Conservation (phyloP, 306 rosid species). For the Astragalus glycyphyllos region DNA sequence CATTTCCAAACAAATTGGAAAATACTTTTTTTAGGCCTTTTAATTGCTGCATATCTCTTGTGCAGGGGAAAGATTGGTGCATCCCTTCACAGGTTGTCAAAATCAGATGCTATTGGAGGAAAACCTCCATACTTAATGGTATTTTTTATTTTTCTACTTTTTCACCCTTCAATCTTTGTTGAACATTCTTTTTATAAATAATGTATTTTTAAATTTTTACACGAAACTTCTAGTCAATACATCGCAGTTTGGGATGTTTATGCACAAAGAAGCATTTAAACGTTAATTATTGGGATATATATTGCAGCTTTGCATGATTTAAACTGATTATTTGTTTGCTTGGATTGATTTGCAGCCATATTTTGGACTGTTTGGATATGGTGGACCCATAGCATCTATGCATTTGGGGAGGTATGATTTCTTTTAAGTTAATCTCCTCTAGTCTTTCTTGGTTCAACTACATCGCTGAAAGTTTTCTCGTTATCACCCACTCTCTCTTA, state of each 20-base stretch:
- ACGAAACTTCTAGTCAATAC: not conserved
- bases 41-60: slow-evolving; percentile 6
- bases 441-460: not conserved
- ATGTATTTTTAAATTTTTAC: not conserved
- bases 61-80: slow-evolving; percentile 76
- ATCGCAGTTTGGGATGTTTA: not conserved
- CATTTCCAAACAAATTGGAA: not conserved
- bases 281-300: not conserved
- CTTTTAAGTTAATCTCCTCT: not conserved
- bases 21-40: not conserved
- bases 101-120: slow-evolving; percentile 59
- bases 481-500: not conserved
- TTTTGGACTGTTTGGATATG: slow-evolving; percentile 78
- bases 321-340: not conserved
- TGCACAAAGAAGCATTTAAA: not conserved
- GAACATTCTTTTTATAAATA: not conserved
- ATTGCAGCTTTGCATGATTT: not conserved
- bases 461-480: not conserved
- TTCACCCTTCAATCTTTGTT: not conserved
- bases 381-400: slow-evolving; percentile 74
- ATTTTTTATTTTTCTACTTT: not conserved
- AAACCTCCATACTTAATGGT: slow-evolving; percentile 67
- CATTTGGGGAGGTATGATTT: slow-evolving; percentile 62
- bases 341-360: slow-evolving; percentile 58
- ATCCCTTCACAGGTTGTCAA: slow-evolving; percentile 55